Percentiles rank a stretch among this genome's conserved stretches.
phyloP scores from a whole-genome alignment of 1,284 basidiomycete genomes.

The Apiotrichum sp. region DNA sequence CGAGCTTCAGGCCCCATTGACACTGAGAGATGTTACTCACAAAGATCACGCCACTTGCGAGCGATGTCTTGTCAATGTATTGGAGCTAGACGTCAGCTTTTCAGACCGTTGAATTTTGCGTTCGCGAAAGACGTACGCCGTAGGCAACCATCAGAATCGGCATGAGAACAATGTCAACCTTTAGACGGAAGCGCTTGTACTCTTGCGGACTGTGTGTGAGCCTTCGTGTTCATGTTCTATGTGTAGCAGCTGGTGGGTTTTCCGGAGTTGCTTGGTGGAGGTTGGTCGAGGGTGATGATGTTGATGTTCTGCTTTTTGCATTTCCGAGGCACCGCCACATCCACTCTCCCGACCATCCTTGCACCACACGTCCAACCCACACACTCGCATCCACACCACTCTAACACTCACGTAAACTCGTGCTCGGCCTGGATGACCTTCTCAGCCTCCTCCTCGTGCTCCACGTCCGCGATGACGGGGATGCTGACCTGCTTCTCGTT shows the following conservation, averaged over 20 bases:
- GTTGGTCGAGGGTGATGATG: too few species aligned
- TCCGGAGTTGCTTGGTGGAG: too few species aligned
- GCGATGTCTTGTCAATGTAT: constrained; percentile 17
- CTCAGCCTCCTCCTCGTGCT: not conserved
- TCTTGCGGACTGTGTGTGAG: constrained; percentile 5
- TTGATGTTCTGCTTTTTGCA: too few species aligned
- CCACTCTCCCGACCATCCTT: too few species aligned
- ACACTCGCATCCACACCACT: not conserved
- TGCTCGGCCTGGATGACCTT: not conserved
- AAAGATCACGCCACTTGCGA: constrained; percentile 21
- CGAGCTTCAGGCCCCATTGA: too few species aligned
- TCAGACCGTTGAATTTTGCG: not conserved
- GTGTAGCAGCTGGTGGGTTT: too few species aligned
- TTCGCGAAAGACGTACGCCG: not conserved
- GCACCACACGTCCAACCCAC: too few species aligned
- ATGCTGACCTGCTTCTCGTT: not conserved
- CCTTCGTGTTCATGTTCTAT: not conserved
- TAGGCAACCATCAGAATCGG: constrained; percentile 6
- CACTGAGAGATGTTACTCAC: too few species aligned
- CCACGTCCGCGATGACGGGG: not conserved
- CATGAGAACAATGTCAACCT: constrained; percentile 17
- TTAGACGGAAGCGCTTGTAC: constrained; percentile 14
- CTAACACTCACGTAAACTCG: constrained; percentile 1
- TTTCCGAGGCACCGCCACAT: too few species aligned
- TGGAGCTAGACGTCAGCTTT: not conserved